Evolutionary conservation across 2,329 filamentous ascomycete species (phyloP).

Genomic region (Xylariaceae sp.): DNA sequence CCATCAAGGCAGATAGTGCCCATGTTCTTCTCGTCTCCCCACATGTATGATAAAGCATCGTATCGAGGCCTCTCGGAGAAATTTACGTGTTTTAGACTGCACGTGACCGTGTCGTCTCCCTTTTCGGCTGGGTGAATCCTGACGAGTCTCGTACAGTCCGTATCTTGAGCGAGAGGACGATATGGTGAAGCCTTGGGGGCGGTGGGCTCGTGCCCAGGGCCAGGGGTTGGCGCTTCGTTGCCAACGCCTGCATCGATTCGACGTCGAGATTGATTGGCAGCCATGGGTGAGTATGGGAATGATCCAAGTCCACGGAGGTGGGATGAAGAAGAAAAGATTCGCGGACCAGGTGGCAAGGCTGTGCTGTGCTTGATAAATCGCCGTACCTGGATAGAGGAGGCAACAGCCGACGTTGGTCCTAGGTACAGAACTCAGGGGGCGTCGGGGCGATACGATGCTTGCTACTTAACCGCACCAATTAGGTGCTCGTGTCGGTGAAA

Average conservation of each 20-base stretch:
- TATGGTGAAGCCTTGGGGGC: background rate
- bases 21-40: conserved; percentile 9
- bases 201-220: background rate
- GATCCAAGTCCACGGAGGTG: too few species aligned
- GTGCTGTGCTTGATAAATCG: too few species aligned
- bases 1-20: conserved; percentile 13
- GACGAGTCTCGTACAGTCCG: conserved; percentile 9
- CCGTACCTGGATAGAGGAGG: too few species aligned
- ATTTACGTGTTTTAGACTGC: conserved; percentile 5
- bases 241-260: background rate
- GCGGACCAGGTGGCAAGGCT: too few species aligned
- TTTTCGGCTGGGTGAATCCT: conserved; percentile 6
- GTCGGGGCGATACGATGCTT: too few species aligned
- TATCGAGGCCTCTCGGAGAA: conserved; percentile 14
- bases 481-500: too few species aligned
- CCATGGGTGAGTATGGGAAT: too few species aligned
- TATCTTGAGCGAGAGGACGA: conserved; percentile 1
- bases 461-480: too few species aligned
- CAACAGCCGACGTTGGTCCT: too few species aligned
- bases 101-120: conserved; percentile 6
- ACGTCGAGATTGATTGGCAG: conserved; percentile 2
- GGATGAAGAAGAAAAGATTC: too few species aligned
- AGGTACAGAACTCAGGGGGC: too few species aligned
- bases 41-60: conserved; percentile 19
- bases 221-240: background rate